Evolutionary conservation across 2,329 filamentous ascomycete genomes (phyloP).

Genomic region (Fusarium sp.): DNA sequence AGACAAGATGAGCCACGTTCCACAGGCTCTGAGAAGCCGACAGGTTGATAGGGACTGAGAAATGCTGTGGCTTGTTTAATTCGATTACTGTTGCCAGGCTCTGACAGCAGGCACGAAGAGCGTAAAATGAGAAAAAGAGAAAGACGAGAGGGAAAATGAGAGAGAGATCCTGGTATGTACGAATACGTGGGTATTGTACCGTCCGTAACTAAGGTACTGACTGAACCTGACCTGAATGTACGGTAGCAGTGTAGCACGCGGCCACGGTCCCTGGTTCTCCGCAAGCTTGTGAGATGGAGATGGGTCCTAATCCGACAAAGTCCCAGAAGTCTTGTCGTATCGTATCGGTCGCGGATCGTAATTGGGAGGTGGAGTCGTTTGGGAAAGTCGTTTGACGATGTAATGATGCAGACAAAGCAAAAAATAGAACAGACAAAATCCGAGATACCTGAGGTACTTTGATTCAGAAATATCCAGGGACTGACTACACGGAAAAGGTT

Average conservation of each 20-base stretch:
- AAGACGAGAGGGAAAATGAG: conserved; percentile 4
- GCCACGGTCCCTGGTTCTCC: conserved; percentile 30
- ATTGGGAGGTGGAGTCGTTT: conserved; percentile 32
- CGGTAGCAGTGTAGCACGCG: conserved; percentile 18
- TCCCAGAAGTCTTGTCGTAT: conserved; percentile 28
- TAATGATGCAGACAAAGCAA: conserved; percentile 24
- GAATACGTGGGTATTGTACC: conserved; percentile 30
- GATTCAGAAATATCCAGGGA: not conserved
- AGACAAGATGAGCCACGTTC: conserved; percentile 33
- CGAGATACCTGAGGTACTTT: not conserved
- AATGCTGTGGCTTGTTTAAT: conserved; percentile 32
- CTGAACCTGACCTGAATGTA: conserved; percentile 11
- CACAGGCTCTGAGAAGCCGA: conserved; percentile 2
- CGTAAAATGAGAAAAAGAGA: conserved; percentile 12
- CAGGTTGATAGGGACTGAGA: not conserved
- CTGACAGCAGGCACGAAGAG: conserved; percentile 16
- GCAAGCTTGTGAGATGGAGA: conserved; percentile 34
- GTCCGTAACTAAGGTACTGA: not conserved
- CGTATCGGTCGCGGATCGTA: conserved; percentile 36
- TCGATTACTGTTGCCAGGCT: conserved; percentile 15
- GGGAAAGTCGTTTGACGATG: conserved; percentile 16
- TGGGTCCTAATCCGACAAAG: conserved; percentile 19
- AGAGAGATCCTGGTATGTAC: conserved; percentile 10
- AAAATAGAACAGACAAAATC: not conserved
- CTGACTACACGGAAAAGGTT: no score